Conservation (phyloP, 371 early-diverging fungal genomes). For the Rhizopus delemar region DNA sequence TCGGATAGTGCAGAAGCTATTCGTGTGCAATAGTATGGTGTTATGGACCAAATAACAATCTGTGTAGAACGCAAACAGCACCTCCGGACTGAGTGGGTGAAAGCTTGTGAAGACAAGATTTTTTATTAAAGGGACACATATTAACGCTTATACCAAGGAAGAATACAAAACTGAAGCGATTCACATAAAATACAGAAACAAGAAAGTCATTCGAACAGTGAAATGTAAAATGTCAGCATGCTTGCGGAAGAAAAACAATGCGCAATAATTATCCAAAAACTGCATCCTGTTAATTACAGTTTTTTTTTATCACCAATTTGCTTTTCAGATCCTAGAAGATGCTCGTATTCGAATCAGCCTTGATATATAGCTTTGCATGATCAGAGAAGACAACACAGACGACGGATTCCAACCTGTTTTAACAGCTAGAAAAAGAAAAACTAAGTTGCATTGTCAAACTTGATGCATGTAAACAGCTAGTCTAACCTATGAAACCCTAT, state of each 20-base stretch:
- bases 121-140: slow-evolving; percentile 92
- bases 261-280: slow-evolving; percentile 72
- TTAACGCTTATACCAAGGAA: slow-evolving; percentile 86
- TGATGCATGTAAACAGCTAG: too few species aligned
- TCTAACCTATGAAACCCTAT: too few species aligned
- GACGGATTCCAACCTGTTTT: too few species aligned
- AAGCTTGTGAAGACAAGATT: slow-evolving; percentile 95
- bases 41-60: slow-evolving; percentile 78
- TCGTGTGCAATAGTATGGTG: slow-evolving; percentile 97
- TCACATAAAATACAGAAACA: too few species aligned
- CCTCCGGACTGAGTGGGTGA: slow-evolving; percentile 96
- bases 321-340: slow-evolving; percentile 99
- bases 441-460: too few species aligned
- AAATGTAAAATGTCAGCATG: slow-evolving; percentile 81
- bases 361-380: slow-evolving; percentile 97
- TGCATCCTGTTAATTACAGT: slow-evolving; percentile 87
- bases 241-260: too few species aligned
- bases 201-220: slow-evolving; percentile 62
- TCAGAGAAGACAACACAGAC: slow-evolving; percentile 88
- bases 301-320: slow-evolving; percentile 98
- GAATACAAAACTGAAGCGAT: slow-evolving; percentile 71
- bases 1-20: slow-evolving; percentile 94
- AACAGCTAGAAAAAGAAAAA: too few species aligned
- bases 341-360: slow-evolving; percentile 97
- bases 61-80: slow-evolving; percentile 99